A percentile compares a stretch with the other conserved stretches of the same genome.
Evolutionary conservation across 2,329 filamentous ascomycete species (phyloP).

Genomic region (Colletotrichum sp.): DNA sequence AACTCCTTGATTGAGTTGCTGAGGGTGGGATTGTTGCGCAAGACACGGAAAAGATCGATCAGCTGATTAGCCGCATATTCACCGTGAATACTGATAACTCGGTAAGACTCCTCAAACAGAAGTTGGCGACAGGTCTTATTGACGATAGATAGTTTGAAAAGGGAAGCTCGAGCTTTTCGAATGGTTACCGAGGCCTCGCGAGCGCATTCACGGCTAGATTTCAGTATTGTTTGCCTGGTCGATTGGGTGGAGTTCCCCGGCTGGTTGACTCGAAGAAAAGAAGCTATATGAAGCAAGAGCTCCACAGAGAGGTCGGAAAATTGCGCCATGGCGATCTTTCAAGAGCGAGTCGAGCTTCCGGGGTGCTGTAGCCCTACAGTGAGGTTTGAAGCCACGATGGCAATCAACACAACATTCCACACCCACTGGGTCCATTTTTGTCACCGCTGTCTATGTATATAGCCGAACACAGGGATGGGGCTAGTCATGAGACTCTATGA

Average conservation of each 20-base stretch:
- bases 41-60: not conserved
- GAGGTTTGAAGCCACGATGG: not conserved
- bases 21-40: fast-evolving
- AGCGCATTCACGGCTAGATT: too few species aligned
- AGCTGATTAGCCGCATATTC: not conserved
- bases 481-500: not conserved
- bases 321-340: not conserved
- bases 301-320: not conserved
- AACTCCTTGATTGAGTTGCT: not conserved
- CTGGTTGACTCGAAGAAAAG: not conserved
- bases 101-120: not conserved
- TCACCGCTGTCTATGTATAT: not conserved
- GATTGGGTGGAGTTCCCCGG: not conserved
- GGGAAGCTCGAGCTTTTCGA: not conserved
- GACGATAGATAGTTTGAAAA: not conserved
- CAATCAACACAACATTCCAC: not conserved
- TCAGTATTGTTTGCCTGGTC: not conserved
- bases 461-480: not conserved
- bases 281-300: not conserved
- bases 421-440: not conserved
- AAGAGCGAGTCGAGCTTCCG: not conserved
- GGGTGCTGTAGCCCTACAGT: not conserved
- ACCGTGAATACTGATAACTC: not conserved
- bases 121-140: not conserved
- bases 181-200: fast-evolving